Evolutionary conservation across 805 yeast species (phyloP), one percentile per base, ranked within the genome.

Genomic region (Monosporozyma solicola): DNA sequence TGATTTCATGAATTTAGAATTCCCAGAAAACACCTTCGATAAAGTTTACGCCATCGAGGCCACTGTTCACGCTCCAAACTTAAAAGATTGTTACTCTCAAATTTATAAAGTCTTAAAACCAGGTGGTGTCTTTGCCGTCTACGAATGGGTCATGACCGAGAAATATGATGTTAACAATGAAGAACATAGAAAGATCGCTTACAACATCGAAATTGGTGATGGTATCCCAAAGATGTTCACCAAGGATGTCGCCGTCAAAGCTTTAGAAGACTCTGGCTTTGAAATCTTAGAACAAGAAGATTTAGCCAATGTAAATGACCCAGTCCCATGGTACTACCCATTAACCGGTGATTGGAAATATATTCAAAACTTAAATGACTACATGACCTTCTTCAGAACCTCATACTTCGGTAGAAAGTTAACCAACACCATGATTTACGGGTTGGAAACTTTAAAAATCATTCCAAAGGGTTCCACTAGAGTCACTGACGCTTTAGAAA

Each of bases 61-160:
- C 55, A 92, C 99, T 35, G 96, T 90, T 54, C 99, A 92, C 69
- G 98, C 99, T 15, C 99, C 99, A 55, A 85, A 82, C 43, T 80
- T 94, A 65, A 96, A 90, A 72, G 97, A 97, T 68, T 98, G 94
- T 51, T 92, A 92, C 73, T 77, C 87, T 54, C 96, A 92, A 76
- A 92, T 92, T 66, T 94, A 82, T 82, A 88, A 88, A 69, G 97
- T 89, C 16, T 80, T 92, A 72, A 94, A 94, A 74, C 98, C 99
- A 63, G 98, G 98, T 67, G 99, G 99, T 71, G 82, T 78, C 49
- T 94, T 94, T 61, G 99, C 97, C 69, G 98, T 94, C 51, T 94
- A 94, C 75, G 99, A 94, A 74, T 94, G 99, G 99, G 98, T 94
- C 59, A 87, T 94, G 96, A 94, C 98, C 57, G 96, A 90, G 64